Evolutionary conservation across 2,329 filamentous ascomycete species (phyloP).

Genomic region (Trichophyton equinum): DNA sequence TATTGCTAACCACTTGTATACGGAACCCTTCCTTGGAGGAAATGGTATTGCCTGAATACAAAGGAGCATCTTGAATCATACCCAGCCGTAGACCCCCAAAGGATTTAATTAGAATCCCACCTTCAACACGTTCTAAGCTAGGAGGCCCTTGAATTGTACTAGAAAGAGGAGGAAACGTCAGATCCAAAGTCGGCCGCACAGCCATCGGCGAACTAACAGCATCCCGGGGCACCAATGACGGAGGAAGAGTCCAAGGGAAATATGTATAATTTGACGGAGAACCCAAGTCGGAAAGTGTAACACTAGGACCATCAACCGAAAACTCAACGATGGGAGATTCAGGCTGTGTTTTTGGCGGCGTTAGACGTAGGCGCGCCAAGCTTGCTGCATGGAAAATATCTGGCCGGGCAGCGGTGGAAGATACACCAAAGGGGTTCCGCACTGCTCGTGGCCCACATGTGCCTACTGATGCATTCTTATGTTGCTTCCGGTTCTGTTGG

Average conservation of each 20-base stretch:
- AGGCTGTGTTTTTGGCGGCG: conserved; percentile 46
- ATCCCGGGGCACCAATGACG: conserved; percentile 58
- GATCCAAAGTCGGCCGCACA: conserved; percentile 57
- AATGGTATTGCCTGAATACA: conserved; percentile 15
- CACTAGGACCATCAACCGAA: conserved; percentile 43
- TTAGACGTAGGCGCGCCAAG: conserved; percentile 67
- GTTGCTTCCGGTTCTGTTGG: conserved; percentile 14
- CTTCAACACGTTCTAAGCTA: conserved; percentile 44
- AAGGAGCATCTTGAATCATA: conserved; percentile 36
- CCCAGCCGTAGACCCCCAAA: conserved; percentile 46
- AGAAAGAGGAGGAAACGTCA: conserved; percentile 48
- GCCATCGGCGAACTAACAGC: conserved; percentile 65
- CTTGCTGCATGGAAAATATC: conserved; percentile 85
- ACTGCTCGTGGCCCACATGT: conserved; percentile 54
- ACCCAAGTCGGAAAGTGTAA: conserved; percentile 41
- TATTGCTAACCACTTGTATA: conserved; percentile 68
- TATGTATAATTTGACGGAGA: conserved; percentile 67
- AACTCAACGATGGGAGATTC: conserved; percentile 46
- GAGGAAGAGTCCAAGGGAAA: conserved; percentile 87
- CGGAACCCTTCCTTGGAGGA: conserved; percentile 28
- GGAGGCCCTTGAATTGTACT: conserved; percentile 36
- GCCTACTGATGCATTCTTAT: conserved; percentile 25
- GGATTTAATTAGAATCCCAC: conserved; percentile 49
- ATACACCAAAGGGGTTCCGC: conserved; percentile 56
- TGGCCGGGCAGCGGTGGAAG: conserved; percentile 61